Conservation (phyloP, 164 flowering plant species). For the Pachysandra terminalis region DNA sequence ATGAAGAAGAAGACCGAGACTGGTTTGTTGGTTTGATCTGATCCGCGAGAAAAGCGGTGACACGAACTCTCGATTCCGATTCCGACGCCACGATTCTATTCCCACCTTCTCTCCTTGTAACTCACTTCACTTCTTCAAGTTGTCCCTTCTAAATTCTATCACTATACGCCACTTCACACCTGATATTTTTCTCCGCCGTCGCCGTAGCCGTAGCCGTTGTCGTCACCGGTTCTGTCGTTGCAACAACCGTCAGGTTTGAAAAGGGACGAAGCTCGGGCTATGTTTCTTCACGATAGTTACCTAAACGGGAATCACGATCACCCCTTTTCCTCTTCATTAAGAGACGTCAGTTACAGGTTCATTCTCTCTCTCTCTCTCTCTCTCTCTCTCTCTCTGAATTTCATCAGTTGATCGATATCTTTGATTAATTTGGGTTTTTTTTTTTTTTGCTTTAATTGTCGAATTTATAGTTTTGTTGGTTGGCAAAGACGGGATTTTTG, state of each 20-base stretch:
- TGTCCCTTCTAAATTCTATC: no score
- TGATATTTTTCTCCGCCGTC: background rate
- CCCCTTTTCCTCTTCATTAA: conserved; percentile 7
- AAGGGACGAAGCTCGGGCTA: background rate
- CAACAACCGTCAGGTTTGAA: background rate
- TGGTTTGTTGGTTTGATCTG: no score
- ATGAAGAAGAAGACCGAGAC: no score
- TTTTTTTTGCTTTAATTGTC: background rate
- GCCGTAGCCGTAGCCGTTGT: conserved; percentile 9
- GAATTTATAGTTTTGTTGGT: background rate
- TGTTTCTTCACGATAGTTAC: conserved; percentile 16
- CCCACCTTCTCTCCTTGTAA: no score
- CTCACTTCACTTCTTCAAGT: no score
- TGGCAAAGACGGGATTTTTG: background rate
- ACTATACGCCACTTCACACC: background rate
- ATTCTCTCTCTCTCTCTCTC: no score
- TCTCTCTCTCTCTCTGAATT: background rate
- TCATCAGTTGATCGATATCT: background rate
- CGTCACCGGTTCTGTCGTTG: no score
- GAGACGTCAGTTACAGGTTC: conserved; percentile 22
- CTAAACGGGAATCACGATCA: conserved; percentile 2
- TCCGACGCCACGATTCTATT: no score
- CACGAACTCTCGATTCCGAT: no score
- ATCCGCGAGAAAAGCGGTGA: no score
- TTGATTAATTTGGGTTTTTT: background rate